These are phyloP conservation scores for Lodderomyces metapsilosis DNA, from an alignment of 1,139 yeast species.

Conservation along the genomic window DNA sequence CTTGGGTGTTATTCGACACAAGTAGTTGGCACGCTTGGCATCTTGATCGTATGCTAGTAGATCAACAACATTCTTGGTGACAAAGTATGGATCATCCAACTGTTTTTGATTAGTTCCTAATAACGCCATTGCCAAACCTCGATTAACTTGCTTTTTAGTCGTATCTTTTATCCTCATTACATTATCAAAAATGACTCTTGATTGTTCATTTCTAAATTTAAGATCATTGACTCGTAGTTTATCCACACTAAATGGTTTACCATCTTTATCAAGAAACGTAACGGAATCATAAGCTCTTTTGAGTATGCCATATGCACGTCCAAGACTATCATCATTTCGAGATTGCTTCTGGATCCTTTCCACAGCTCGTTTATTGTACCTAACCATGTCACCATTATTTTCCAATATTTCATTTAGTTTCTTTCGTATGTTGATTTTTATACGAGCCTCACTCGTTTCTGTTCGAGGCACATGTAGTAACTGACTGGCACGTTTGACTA, in stretches of 20 bases:
- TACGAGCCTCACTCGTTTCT: neutral
- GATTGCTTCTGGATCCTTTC: neutral
- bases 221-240: slow-evolving; percentile 23
- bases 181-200: slow-evolving; percentile 30
- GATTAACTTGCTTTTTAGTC: slow-evolving; percentile 33
- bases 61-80: slow-evolving; percentile 51
- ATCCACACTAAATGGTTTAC: slow-evolving; percentile 14
- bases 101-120: slow-evolving; percentile 59
- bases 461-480: slow-evolving; percentile 2
- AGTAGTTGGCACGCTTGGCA: slow-evolving; percentile 49
- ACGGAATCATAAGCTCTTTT: slow-evolving; percentile 18
- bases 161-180: slow-evolving; percentile 25
- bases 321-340: neutral
- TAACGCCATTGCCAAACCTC: slow-evolving; percentile 46
- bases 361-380: slow-evolving; percentile 7
- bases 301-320: neutral
- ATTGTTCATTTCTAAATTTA: slow-evolving; percentile 16
- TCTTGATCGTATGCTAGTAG: slow-evolving; percentile 48
- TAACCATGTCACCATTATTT: slow-evolving; percentile 3
- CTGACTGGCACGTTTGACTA: neutral
- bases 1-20: slow-evolving; percentile 47
- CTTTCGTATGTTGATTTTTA: slow-evolving; percentile 1
- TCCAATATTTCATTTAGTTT: slow-evolving; percentile 3
- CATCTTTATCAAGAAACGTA: slow-evolving; percentile 15
- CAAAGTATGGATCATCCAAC: slow-evolving; percentile 53